Conservation (phyloP, 441 rosid genomes). For the Adansonia rubrostipa region DNA sequence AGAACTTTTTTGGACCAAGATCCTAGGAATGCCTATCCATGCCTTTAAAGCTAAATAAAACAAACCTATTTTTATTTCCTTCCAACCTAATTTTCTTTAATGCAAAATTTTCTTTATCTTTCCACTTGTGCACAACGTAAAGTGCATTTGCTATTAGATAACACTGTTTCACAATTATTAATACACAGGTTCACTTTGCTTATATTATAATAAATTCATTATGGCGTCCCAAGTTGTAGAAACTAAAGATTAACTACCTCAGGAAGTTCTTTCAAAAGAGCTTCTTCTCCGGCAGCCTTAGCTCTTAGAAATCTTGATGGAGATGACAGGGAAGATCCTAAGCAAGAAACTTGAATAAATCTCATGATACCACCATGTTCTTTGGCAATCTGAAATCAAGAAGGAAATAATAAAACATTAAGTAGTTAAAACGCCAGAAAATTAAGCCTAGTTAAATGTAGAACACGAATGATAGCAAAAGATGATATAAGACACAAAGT, state of each 20-base stretch:
- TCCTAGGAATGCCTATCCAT: constrained; percentile 5
- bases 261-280: constrained; percentile 76
- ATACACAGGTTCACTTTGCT: background rate
- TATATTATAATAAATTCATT: constrained; percentile 13
- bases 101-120: background rate
- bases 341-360: constrained; percentile 94
- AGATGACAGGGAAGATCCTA: constrained; percentile 86
- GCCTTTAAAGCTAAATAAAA: constrained; percentile 9
- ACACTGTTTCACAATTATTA: constrained; percentile 5
- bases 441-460: constrained; percentile 14
- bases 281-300: constrained; percentile 97
- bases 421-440: constrained; percentile 6
- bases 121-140: background rate
- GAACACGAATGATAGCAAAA: constrained; percentile 29
- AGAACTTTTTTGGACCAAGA: background rate
- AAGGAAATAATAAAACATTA: constrained; percentile 2
- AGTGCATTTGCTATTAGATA: background rate
- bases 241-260: constrained; percentile 54
- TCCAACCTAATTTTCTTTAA: constrained; percentile 3
- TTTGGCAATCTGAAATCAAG: constrained; percentile 70
- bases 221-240: background rate
- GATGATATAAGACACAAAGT: constrained; percentile 3
- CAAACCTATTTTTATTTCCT: background rate
- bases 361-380: constrained; percentile 99
- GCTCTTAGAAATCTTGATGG: constrained; percentile 78